phyloP scores from a whole-genome alignment of 2,329 filamentous ascomycete genomes.

The Lojkania enalia region DNA sequence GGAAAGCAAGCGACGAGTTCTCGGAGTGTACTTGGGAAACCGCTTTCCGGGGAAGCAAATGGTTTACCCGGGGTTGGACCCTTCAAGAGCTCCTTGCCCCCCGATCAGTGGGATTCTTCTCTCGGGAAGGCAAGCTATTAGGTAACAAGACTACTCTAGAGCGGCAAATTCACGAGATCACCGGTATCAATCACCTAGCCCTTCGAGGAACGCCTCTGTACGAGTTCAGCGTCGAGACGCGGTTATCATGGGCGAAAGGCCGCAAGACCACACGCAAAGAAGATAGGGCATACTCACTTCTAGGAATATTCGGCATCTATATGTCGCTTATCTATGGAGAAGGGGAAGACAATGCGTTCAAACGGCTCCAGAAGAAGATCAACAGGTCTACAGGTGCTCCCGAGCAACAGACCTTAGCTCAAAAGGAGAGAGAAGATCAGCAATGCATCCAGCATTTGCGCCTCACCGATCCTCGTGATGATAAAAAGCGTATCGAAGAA shows the following conservation, averaged over 20 bases:
- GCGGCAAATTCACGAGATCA: conserved; percentile 4
- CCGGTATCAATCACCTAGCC: background rate
- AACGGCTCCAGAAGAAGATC: conserved; percentile 8
- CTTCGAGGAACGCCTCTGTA: background rate
- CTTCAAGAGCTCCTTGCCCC: conserved; percentile 9
- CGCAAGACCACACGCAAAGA: conserved; percentile 16
- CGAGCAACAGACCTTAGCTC: too few relatives aligned
- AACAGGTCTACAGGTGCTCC: too few relatives aligned
- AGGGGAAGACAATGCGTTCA: background rate
- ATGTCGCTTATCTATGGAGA: too few relatives aligned
- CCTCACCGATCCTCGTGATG: too few relatives aligned
- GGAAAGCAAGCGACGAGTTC: conserved; percentile 2
- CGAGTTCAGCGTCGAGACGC: conserved; percentile 9
- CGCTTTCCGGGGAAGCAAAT: conserved; percentile 1
- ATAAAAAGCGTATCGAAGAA: too few relatives aligned
- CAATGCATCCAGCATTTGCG: too few relatives aligned
- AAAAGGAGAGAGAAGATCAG: too few relatives aligned
- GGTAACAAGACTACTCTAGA: conserved; percentile 4
- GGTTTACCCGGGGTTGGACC: conserved; percentile 1
- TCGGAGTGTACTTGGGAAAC: conserved; percentile 1
- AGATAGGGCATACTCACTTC: conserved; percentile 12
- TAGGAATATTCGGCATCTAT: conserved; percentile 14
- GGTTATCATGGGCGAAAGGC: conserved; percentile 8
- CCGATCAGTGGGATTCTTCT: conserved; percentile 10
- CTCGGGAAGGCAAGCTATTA: background rate